Evolutionary conservation across 768 basidiomycete species (phyloP), one percentile per base, ranked within the genome.

Genomic region (Pulveroboletus sp.): DNA sequence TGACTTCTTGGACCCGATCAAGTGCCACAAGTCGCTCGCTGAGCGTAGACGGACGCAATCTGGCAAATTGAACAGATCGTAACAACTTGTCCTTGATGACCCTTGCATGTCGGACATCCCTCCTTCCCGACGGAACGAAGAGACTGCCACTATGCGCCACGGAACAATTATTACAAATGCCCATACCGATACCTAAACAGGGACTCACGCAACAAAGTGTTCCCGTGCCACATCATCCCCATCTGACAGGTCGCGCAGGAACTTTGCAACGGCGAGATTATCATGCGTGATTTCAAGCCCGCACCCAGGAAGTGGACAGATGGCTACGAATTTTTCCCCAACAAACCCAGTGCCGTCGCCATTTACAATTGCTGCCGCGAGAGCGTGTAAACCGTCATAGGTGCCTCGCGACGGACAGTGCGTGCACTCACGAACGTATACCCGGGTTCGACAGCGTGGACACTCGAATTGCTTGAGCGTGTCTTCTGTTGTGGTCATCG

Each of bases 281-380:
- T 72, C 67, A 37, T 71, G 73, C 1, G 69, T 77, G 24, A 83
- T 73, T 4, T 52, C 57, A 26, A 71, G 63, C 11, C 48, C 47
- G 54, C 81, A 82, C 1, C 55, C 52, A 6, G 67, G 63, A 30
- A 69, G 57, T 11, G 65, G 65, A 52, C 81, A 82, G 36, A 28
- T 21, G 1, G 55, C 43, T 5, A 31, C 57, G 49, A 82, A 82
- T 0, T 58, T 61, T 18, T 57, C 61, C 52, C 81, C 78, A 0
- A 75, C 59, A 46, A 80, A 82, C 0, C 81, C 81, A 0, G 70
- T 73, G 1, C 74, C 76, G 0, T 60, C 52, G 6, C 57, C 58
- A 5, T 64, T 73, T 47, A 75, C 52, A 33, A 74, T 74, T 2
- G 71, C 80, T 81, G 27, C 38, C 42, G 5, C 27, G 41, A 15